Base-by-base conservation (phyloP, 2,329 filamentous ascomycete species). In the Botrytis sinoallii region DNA sequence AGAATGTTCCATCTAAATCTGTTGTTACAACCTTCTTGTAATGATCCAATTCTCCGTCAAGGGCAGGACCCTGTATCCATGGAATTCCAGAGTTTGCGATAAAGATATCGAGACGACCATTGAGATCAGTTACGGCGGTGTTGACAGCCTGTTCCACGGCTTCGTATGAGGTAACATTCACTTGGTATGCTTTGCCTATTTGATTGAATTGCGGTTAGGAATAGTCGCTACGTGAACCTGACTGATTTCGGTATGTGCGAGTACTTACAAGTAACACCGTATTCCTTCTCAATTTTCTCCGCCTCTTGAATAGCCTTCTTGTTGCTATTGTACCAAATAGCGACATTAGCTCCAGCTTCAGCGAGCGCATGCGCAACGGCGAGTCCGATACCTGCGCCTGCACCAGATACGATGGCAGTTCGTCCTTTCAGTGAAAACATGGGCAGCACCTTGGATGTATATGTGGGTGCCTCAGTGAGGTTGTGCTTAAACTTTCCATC, bases 51-150 rank as follows among this genome's bases (percentile, higher is more conserved):
- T 88, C 84, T 38, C 90, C 91, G 75, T 93, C 90, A 52, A 93
- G 85, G 80, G 92, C 89, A 14, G 89, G 81, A 0, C 91, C 91
- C 74, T 93, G 86, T 3, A 87, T 90, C 92, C 92, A 95, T 0
- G 90, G 87, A 71, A 94, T 90, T 70, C 92, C 92, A 22, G 91
- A 90, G 80, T 96, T 95, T 77, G 93, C 92, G 63, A 95, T 88
- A 78, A 95, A 94, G 77, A 94, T 85, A 79, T 95, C 93, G 14
- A 95, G 87, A 8, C 92, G 88, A 74, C 90, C 90, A 79, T 92
- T 90, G 83, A 95, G 92, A 25, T 95, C 82, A 74, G 86, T 82
- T 59, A 91, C 84, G 16, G 86, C 84, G 25, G 82, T 79, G 52
- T 86, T 83, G 18, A 90, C 86, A 7, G 85, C 83, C 1, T 73